Evolutionary conservation across 1,284 basidiomycete genomes (phyloP), one percentile per base, ranked within the genome.

Genomic region (Marasmius tenuissimus): DNA sequence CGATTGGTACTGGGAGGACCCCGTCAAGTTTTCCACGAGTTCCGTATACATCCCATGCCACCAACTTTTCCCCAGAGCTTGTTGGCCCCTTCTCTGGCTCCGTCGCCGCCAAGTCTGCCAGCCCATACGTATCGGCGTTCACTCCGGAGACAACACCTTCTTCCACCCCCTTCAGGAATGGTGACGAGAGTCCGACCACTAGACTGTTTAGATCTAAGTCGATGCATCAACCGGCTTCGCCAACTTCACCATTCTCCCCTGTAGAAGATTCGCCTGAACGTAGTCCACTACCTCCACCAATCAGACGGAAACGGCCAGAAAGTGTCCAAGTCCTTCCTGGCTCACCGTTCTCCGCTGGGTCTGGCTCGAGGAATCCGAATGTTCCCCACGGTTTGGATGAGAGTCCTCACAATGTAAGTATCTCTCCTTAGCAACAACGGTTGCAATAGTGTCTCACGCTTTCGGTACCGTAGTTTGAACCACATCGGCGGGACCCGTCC

Each of bases 251-350:
- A 6, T 54, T 38, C 52, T 54, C 52, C 18, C 52, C 52, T 34
- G 34, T n/a, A 9, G 34, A 38, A 14, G 52, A 54, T n/a, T 54
- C 52, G 10, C 16, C 52, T n/a, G 37, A 18, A 38, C 45, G 45
- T 16, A 57, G 53, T 6, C 52, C 47, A 22, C 45, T 73, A 1
- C 79, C 85, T 0, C 80, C 82, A 0, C 80, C 83, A 0, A 71
- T 78, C 1, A 75, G 84, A 2, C 74, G 82, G 14, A 80, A 77
- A 60, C 77, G 87, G 1, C 89, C 88, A 0, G 88, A 89, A 66
- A 89, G 87, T 67, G 78, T 85, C 37, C 87, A 88, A 65, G 65
- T 88, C 18, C 33, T 59, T 11, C 33, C 52, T 11, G 52, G 52
- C n/a, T n/a, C 16, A 47, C 7, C 9, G 16, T 14, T 20, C 16